A percentile compares a stretch with the other conserved stretches of the same genome.
These are phyloP conservation scores for Bacterosira constricta DNA, from an alignment of 108 stramenopile species.

Conservation along the genomic window DNA sequence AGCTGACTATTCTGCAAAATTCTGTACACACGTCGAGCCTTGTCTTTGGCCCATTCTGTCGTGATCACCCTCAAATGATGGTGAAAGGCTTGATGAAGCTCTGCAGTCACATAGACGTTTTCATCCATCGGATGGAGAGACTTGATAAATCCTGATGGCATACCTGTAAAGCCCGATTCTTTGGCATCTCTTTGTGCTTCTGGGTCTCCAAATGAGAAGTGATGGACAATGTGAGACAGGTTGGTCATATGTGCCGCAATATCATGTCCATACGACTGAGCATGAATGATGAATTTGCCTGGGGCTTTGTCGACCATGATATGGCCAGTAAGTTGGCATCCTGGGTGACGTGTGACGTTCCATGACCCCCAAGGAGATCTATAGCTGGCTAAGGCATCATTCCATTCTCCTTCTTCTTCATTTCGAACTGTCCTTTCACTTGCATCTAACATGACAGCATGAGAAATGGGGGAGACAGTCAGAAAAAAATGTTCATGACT, in stretches of 20 bases:
- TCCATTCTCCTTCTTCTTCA: slow-evolving; percentile 65
- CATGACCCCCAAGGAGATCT: slow-evolving; percentile 36
- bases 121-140: slow-evolving; percentile 82
- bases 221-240: slow-evolving; percentile 86
- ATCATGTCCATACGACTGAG: slow-evolving; percentile 80
- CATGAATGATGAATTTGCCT: slow-evolving; percentile 95
- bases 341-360: slow-evolving; percentile 71
- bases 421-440: slow-evolving; percentile 47
- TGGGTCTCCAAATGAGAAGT: slow-evolving; percentile 82
- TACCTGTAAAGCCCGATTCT: neutral
- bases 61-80: slow-evolving; percentile 94
- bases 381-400: slow-evolving; percentile 52
- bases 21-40: slow-evolving; percentile 52
- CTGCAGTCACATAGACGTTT: slow-evolving; percentile 66
- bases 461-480: neutral
- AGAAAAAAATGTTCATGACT: no score
- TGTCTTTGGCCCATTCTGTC: slow-evolving; percentile 52
- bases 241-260: slow-evolving; percentile 89
- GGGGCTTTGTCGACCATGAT: slow-evolving; percentile 90
- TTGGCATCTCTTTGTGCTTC: slow-evolving; percentile 19
- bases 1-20: slow-evolving; percentile 74
- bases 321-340: slow-evolving; percentile 76
- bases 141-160: slow-evolving; percentile 49
- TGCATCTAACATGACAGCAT: slow-evolving; percentile 12
- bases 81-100: slow-evolving; percentile 91